These are phyloP conservation scores for Lactarius deliciosus DNA, from an alignment of 768 basidiomycete species.

Conservation along the genomic window DNA sequence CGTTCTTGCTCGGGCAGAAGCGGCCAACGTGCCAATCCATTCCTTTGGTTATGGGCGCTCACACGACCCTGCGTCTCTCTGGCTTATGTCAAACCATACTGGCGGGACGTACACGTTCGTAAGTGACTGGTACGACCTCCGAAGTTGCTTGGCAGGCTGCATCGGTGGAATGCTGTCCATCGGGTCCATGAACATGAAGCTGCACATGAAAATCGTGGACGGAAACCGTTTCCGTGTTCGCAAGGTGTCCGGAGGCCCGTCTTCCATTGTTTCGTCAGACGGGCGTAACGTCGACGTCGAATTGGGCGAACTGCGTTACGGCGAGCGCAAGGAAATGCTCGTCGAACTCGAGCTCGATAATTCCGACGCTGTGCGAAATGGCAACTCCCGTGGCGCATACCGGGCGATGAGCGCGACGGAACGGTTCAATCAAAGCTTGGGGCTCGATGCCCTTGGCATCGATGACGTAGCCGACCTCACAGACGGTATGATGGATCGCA, in stretches of 20 bases:
- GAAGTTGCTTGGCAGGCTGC: conserved; percentile 89
- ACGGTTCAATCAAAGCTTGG: conserved; percentile 84
- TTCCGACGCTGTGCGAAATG: conserved; percentile 42
- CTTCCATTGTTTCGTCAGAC: conserved; percentile 84
- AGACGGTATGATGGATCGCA: conserved; percentile 91
- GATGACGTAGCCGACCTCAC: conserved; percentile 73
- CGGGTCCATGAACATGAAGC: conserved; percentile 87
- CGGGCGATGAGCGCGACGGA: conserved; percentile 75
- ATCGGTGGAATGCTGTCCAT: conserved; percentile 97
- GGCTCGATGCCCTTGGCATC: conserved; percentile 70
- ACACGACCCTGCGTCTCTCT: conserved; percentile 95
- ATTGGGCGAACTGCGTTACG: conserved; percentile 89
- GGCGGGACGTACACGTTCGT: conserved; percentile 97
- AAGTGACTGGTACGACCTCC: conserved; percentile 96
- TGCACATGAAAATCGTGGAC: conserved; percentile 93
- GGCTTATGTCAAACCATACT: conserved; percentile 99
- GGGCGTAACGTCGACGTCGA: conserved; percentile 96
- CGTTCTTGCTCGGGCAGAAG: conserved; percentile 94
- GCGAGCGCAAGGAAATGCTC: conserved; percentile 97
- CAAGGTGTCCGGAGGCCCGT: conserved; percentile 89
- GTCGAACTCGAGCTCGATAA: conserved; percentile 94
- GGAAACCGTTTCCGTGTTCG: conserved; percentile 87
- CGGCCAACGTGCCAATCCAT: conserved; percentile 95
- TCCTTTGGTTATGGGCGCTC: conserved; percentile 96
- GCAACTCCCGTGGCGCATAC: conserved; percentile 26